Conservation (phyloP, 2,329 filamentous ascomycete species). For the Lachnellula suecica region DNA sequence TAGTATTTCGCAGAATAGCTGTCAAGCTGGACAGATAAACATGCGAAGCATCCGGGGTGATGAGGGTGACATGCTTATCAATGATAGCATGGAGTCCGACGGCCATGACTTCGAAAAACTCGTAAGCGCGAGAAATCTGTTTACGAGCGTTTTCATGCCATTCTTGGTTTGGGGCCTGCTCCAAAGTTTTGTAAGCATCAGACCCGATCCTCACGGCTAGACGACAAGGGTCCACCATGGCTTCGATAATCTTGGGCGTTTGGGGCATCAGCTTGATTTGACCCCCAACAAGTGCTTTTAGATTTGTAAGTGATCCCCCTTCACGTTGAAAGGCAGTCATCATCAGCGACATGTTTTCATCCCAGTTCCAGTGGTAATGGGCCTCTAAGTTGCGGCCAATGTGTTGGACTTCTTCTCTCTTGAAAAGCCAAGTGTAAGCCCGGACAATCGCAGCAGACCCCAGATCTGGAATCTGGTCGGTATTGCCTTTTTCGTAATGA, state of each 20-base stretch:
- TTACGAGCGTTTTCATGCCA: slow-evolving; percentile 31
- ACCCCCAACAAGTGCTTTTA: slow-evolving; percentile 43
- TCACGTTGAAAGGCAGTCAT: slow-evolving; percentile 29
- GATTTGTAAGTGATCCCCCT: slow-evolving; percentile 41
- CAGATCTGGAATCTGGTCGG: slow-evolving; percentile 38
- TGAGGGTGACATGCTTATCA: slow-evolving; percentile 54
- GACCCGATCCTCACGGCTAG: slow-evolving; percentile 21
- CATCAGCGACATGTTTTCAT: slow-evolving; percentile 27
- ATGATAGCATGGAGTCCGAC: slow-evolving; percentile 45
- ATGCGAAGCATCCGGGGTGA: slow-evolving; percentile 46
- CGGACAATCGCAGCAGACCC: slow-evolving; percentile 46
- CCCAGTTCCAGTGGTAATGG: slow-evolving; percentile 41
- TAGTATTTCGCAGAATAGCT: slow-evolving; percentile 42
- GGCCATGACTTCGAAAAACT: slow-evolving; percentile 44
- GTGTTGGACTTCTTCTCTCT: slow-evolving; percentile 33
- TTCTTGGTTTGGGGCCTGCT: slow-evolving; percentile 15
- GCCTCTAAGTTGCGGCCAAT: slow-evolving; percentile 34
- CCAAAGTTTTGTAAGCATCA: slow-evolving; percentile 16
- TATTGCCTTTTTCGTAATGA: slow-evolving; percentile 27
- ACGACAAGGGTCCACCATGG: slow-evolving; percentile 27
- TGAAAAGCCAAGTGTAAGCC: slow-evolving; percentile 40
- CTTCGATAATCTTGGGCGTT: slow-evolving; percentile 44
- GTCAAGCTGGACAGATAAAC: slow-evolving; percentile 41
- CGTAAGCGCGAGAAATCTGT: slow-evolving; percentile 40
- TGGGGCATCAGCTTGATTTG: slow-evolving; percentile 42